Evolutionary conservation across 495 filamentous ascomycete genomes (phyloP).

Genomic region (Talaromyces liani): DNA sequence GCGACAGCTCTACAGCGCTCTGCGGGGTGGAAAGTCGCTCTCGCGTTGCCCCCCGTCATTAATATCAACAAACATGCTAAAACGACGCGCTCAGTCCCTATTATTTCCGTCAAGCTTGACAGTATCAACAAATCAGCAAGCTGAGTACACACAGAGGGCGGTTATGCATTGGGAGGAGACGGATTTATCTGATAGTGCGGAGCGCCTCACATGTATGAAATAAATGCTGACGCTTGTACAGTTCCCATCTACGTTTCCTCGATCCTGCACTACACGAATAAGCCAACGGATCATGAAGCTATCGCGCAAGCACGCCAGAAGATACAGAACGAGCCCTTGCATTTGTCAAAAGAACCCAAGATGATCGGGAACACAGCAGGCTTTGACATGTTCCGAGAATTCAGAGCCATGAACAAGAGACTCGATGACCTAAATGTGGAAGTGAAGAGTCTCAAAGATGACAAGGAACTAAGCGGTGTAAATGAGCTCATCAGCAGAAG

Average conservation of each 20-base stretch:
- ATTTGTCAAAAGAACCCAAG: neutral
- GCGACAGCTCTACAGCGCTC: neutral
- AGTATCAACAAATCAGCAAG: no score
- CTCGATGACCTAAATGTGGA: neutral
- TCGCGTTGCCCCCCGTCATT: no score
- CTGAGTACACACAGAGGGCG: no score
- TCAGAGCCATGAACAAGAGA: neutral
- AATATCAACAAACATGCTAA: no score
- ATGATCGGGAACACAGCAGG: neutral
- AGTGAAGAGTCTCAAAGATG: neutral
- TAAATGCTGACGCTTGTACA: no score
- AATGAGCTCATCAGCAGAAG: neutral
- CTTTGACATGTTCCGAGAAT: neutral
- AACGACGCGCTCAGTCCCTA: no score
- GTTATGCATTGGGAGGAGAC: no score
- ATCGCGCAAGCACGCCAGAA: neutral
- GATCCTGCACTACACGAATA: neutral
- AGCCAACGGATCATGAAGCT: neutral
- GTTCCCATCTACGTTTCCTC: neutral
- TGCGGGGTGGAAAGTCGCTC: no score
- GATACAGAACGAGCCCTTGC: neutral
- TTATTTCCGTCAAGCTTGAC: no score
- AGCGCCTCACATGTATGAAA: no score
- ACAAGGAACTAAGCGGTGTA: neutral
- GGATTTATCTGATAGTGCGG: no score